Evolutionary conservation across 441 rosid species (phyloP), one percentile per base, ranked within the genome.

Genomic region (Pelargonium fulgidum): DNA sequence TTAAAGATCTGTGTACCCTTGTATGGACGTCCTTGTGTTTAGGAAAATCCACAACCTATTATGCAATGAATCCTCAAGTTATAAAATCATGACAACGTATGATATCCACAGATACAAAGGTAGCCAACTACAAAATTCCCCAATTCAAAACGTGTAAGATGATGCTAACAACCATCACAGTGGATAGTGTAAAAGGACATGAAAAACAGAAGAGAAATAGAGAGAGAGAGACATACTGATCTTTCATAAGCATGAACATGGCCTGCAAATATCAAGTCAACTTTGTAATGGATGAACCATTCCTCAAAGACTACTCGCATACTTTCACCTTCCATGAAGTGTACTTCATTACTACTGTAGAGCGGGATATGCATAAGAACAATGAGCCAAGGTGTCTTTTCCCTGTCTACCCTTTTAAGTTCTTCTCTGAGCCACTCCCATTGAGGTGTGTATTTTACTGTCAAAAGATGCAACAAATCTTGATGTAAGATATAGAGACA

Each of bases 231-330:
- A 61, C 78, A 70, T 82, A 86, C 93, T 66, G 91, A 88, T 88
- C 91, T 82, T 78, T 88, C 93, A 73, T 86, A 88, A 65, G 93
- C 91, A 77, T 88, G 91, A 79, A 85, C 93, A 70, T 88, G 93
- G 47, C 89, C 93, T 69, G 89, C 89, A 80, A 88, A 88, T 75
- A 86, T 70, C 16, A 86, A 72, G 75, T 85, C 91, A 63, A 86
- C 91, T 85, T 73, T 88, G 72, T 81, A 24, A 62, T 58, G 64
- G 50, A 84, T 72, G 63, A 88, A 88, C 91, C 91, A 86, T 70
- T 78, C 69, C 79, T 88, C 91, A 73, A 82, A 85, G 76, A 78
- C 88, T 68, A 82, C 81, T 66, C 89, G 78, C 91, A 86, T 86
- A 75, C 91, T 84, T 83, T 85, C 93, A 54, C 91, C 93, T 78